Conservation (phyloP, 2,329 filamentous ascomycete species). For the Xylariaceae sp. region DNA sequence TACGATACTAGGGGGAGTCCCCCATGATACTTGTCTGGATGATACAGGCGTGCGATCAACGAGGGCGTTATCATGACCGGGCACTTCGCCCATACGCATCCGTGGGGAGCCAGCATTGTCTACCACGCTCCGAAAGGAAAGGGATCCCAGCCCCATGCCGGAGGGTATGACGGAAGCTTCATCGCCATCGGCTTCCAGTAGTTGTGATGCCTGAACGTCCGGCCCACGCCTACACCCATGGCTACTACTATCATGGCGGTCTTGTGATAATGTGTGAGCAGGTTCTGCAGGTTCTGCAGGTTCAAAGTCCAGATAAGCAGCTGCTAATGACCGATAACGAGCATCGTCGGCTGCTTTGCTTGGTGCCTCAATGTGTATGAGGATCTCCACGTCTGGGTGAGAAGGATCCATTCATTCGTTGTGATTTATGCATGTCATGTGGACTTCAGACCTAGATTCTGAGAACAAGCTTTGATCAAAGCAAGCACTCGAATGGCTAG, state of each 20-base stretch:
- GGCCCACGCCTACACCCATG: background rate
- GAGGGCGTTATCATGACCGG: background rate
- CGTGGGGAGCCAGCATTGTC: conserved; percentile 39
- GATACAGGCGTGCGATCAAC: conserved; percentile 2
- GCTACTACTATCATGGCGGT: background rate
- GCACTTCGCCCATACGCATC: conserved; percentile 14
- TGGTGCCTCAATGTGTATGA: conserved; percentile 51
- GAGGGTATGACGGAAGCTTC: conserved; percentile 5
- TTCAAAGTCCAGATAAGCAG: conserved; percentile 46
- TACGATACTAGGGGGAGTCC: conserved; percentile 45
- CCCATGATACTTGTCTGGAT: conserved; percentile 35
- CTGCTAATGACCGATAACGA: conserved; percentile 44
- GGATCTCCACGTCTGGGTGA: conserved; percentile 42
- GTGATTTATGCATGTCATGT: conserved; percentile 15
- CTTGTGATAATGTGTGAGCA: background rate
- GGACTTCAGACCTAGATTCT: background rate
- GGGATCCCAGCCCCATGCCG: conserved; percentile 13
- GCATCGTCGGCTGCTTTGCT: conserved; percentile 44
- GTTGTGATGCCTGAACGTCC: background rate
- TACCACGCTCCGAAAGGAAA: conserved; percentile 40
- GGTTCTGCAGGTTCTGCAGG: conserved; percentile 9
- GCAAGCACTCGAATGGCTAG: background rate
- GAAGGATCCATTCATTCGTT: conserved; percentile 24
- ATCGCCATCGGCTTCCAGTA: conserved; percentile 5
- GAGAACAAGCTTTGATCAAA: background rate